Evolutionary conservation across 2,329 filamentous ascomycete genomes (phyloP).

Genomic region (Amauroascus niger): DNA sequence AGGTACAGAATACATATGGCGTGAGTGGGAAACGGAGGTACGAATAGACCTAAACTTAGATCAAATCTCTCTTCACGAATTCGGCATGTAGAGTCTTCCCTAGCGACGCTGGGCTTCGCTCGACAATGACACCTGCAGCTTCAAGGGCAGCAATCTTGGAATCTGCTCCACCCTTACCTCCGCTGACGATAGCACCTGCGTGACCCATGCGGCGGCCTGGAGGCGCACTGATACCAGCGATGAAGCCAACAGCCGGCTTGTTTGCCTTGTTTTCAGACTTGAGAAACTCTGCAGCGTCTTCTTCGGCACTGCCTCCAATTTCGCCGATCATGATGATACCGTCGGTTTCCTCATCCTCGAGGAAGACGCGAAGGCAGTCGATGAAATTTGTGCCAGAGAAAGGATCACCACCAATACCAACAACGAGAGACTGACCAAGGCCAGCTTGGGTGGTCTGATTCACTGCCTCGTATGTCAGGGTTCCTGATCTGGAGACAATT

Average conservation of each 20-base stretch:
- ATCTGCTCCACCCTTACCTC: slow-evolving; percentile 94
- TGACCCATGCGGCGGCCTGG: slow-evolving; percentile 97
- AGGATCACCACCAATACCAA: slow-evolving; percentile 96
- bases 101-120: slow-evolving; percentile 82
- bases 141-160: slow-evolving; percentile 96
- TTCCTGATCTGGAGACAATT: slow-evolving; percentile 96
- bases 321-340: slow-evolving; percentile 99
- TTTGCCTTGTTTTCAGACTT: slow-evolving; percentile 81
- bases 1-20: slow-evolving; percentile 6
- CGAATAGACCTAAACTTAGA: slow-evolving; percentile 43
- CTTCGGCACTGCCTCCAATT: slow-evolving; percentile 94
- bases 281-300: slow-evolving; percentile 95
- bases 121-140: slow-evolving; percentile 86
- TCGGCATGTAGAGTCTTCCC: slow-evolving; percentile 91
- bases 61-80: slow-evolving; percentile 90
- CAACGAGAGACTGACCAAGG: slow-evolving; percentile 93
- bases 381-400: slow-evolving; percentile 99
- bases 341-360: slow-evolving; percentile 90
- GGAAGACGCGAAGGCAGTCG: slow-evolving; percentile 95
- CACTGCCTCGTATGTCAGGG: slow-evolving; percentile 97
- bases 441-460: slow-evolving; percentile 98
- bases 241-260: slow-evolving; percentile 97
- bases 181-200: slow-evolving; percentile 94
- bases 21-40: not conserved
- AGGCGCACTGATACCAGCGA: slow-evolving; percentile 94